Evolutionary conservation across 371 early-diverging fungal genomes (phyloP), one percentile per base, ranked within the genome.

Genomic region (Lichtheimia hyalospora): DNA sequence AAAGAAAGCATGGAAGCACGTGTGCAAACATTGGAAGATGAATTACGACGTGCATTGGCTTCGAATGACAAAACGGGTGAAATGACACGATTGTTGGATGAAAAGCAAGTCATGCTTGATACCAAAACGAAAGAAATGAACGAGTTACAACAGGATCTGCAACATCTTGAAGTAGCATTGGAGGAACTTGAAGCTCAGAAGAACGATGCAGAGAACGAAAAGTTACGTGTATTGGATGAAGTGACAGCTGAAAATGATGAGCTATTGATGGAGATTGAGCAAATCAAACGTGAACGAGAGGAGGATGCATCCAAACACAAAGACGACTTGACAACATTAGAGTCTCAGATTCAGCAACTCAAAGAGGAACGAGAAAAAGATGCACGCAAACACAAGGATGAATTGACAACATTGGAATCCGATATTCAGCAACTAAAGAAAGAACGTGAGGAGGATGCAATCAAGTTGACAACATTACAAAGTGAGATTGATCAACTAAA

Each of bases 181-280:
- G 56, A 44, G 20, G 44, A 60, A 41, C 10, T 52, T 1, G 59
- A 59, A 44, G 60, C 43, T 27, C 58, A 55, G 15, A 52, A 67
- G 15, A 58, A 18, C 2, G 14, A 23, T 25, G 61, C 60, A 20
- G 69, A 63, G 2, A 34, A 57, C 24, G 58, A 63, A 13, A 24
- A 59, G 34, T 52, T 62, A 18, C 54, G 57, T 16, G 21, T 54
- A 4, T 41, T 66, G 12, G 66, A 62, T 21, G 52, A 44, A 2
- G 61, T 62, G 42, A 42, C 49, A 1, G 50, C 54, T 15, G 66
- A 71, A 39, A 61, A 68, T n/a, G 66, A 68, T 24, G 21, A 54
- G 6, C 27, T 54, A 3, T 16, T 56, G 39, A 40, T 27, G 39
- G 40, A 54, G 43, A 13, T 55, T 7, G 46, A 46, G 21, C 46